Percentiles rank a stretch among this genome's conserved stretches.
Conservation (phyloP, 768 basidiomycete genomes). For the Strobilomyces confusus region DNA sequence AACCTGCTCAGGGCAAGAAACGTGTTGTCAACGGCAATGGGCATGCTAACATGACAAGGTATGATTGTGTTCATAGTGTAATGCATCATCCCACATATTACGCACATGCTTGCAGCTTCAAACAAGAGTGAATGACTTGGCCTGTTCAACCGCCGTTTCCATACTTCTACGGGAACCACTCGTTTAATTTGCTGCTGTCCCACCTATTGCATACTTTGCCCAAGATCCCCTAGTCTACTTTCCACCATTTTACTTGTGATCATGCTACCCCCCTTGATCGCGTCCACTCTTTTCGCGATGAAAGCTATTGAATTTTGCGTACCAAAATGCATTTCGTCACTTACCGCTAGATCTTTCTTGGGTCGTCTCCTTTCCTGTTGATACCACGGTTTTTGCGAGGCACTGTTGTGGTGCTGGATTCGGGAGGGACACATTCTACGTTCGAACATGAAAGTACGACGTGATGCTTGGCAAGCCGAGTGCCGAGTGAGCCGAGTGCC, state of each 20-base stretch:
- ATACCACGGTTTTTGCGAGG: conserved; percentile 12
- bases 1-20: conserved; percentile 42
- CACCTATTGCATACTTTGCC: conserved; percentile 1
- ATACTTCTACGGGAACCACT: conserved; percentile 1
- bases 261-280: conserved; percentile 13
- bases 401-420: conserved; percentile 4
- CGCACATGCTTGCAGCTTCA: conserved; percentile 24
- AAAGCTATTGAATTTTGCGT: conserved; percentile 18
- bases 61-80: conserved; percentile 1
- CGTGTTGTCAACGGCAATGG: conserved; percentile 42
- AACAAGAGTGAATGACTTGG: conserved; percentile 28
- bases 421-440: not conserved
- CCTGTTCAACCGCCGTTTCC: not conserved
- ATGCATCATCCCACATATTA: not conserved
- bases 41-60: conserved; percentile 37
- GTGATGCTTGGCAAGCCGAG: not conserved
- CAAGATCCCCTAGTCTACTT: conserved; percentile 12
- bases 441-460: not conserved
- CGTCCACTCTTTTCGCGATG: conserved; percentile 8
- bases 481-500: not conserved
- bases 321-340: conserved; percentile 2
- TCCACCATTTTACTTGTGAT: conserved; percentile 12
- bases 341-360: conserved; percentile 12
- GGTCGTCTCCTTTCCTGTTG: conserved; percentile 2
- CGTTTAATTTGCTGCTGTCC: conserved; percentile 15